phyloP scores from a whole-genome alignment of 2,329 filamentous ascomycete species.

The Fusarium ramigenum region DNA sequence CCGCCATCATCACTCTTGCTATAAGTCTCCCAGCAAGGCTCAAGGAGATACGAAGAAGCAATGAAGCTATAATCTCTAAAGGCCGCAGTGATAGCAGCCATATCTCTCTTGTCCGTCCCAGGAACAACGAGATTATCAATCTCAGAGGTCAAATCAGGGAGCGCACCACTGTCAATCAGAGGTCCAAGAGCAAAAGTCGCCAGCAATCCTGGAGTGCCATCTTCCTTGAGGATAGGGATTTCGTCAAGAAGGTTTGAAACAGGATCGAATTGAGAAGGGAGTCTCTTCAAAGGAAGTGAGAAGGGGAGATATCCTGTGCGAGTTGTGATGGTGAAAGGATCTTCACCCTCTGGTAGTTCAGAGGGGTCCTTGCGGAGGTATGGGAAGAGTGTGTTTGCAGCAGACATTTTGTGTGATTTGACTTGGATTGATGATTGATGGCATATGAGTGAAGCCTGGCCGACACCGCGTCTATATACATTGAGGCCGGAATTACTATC shows the following conservation, averaged over 20 bases:
- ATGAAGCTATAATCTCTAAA: constrained; percentile 34
- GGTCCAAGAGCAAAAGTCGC: constrained; percentile 30
- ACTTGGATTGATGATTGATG: not conserved
- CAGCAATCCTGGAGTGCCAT: constrained; percentile 20
- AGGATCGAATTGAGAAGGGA: constrained; percentile 29
- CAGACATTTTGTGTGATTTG: constrained; percentile 22
- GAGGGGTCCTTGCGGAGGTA: constrained; percentile 32
- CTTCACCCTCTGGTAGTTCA: constrained; percentile 26
- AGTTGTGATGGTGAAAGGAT: constrained; percentile 34
- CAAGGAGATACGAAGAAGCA: constrained; percentile 29
- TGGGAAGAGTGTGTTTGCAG: constrained; percentile 33
- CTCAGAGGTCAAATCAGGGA: constrained; percentile 29
- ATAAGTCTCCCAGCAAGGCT: constrained; percentile 33
- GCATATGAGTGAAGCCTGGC: not conserved
- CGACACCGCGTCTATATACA: constrained; percentile 25
- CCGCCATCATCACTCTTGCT: constrained; percentile 20
- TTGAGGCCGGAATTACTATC: constrained; percentile 25
- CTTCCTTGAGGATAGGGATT: constrained; percentile 33
- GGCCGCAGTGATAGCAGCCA: constrained; percentile 31
- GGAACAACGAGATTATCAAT: constrained; percentile 29
- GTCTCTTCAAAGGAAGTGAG: constrained; percentile 23
- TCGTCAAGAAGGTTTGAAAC: constrained; percentile 29
- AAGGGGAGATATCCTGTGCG: constrained; percentile 30
- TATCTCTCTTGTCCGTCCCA: constrained; percentile 23
- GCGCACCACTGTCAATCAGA: constrained; percentile 22